Conservation (phyloP, 371 early-diverging fungal species). For the Mucor racemosus region DNA sequence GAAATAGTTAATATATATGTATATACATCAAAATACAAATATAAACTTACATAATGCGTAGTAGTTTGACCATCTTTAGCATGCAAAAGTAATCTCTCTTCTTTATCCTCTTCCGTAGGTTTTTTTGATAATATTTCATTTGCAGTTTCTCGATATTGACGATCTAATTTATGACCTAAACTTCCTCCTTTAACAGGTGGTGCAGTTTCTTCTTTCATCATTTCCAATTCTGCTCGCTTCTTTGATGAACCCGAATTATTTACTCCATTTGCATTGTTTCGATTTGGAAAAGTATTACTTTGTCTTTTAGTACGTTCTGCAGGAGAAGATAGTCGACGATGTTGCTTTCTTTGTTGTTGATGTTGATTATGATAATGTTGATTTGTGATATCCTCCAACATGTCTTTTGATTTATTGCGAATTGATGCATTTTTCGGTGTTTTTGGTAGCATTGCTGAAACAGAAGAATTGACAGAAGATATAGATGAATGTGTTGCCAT, state of each 20-base stretch:
- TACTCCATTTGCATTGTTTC: constrained; percentile 16
- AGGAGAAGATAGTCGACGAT: constrained; percentile 21
- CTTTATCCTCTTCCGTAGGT: constrained; percentile 23
- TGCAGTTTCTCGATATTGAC: constrained; percentile 30
- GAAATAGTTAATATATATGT: neutral
- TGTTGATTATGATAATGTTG: neutral
- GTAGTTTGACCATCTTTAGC: constrained; percentile 47
- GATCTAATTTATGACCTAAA: constrained; percentile 40
- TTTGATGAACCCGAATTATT: constrained; percentile 1
- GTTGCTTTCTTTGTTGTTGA: neutral
- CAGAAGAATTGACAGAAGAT: constrained; percentile 28
- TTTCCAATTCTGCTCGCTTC: constrained; percentile 10
- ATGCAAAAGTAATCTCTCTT: constrained; percentile 50
- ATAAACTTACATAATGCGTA: constrained; percentile 56
- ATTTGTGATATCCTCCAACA: constrained; percentile 2
- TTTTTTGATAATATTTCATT: constrained; percentile 20
- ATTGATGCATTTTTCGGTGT: constrained; percentile 20
- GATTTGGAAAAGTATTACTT: constrained; percentile 29
- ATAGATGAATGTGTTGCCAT: constrained; percentile 24
- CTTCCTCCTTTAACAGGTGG: constrained; percentile 21
- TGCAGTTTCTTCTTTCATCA: constrained; percentile 10
- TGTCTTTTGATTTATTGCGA: constrained; percentile 10
- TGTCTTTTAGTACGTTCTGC: constrained; percentile 20
- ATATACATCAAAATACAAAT: neutral
- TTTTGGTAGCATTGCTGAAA: constrained; percentile 26